These are phyloP conservation scores for Fusarium clavum DNA, from an alignment of 2,329 filamentous ascomycete genomes.

Conservation along the genomic window DNA sequence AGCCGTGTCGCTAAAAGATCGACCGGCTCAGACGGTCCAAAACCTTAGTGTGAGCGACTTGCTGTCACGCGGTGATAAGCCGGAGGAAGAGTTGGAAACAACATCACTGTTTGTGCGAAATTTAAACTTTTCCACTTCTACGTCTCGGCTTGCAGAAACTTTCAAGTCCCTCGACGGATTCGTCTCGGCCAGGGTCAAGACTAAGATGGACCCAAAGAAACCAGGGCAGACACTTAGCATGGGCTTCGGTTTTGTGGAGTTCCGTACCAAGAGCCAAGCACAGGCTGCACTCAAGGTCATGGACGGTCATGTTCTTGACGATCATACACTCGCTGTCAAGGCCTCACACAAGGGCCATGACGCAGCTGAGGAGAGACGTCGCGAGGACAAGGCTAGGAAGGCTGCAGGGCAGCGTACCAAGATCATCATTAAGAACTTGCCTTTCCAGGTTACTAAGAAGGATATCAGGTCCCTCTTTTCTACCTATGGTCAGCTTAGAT, in stretches of 20 bases:
- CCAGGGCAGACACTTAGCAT: slow-evolving; percentile 90
- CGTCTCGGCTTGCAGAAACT: slow-evolving; percentile 76
- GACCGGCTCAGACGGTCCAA: slow-evolving; percentile 57
- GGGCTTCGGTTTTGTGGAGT: slow-evolving; percentile 97
- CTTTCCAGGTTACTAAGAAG: slow-evolving; percentile 94
- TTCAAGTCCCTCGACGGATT: slow-evolving; percentile 90
- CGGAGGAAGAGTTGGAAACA: slow-evolving; percentile 69
- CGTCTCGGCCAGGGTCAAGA: slow-evolving; percentile 89
- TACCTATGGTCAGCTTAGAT: slow-evolving; percentile 90
- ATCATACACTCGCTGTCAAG: slow-evolving; percentile 85
- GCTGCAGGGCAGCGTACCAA: slow-evolving; percentile 82
- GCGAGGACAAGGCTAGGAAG: slow-evolving; percentile 87
- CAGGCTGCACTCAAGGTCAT: slow-evolving; percentile 84
- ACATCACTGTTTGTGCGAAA: slow-evolving; percentile 94
- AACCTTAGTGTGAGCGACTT: slow-evolving; percentile 78
- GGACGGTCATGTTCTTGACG: slow-evolving; percentile 89
- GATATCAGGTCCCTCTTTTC: slow-evolving; percentile 88
- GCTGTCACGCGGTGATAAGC: slow-evolving; percentile 66
- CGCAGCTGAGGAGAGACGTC: slow-evolving; percentile 85
- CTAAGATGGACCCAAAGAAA: slow-evolving; percentile 91
- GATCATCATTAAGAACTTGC: slow-evolving; percentile 97
- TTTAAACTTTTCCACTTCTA: slow-evolving; percentile 90
- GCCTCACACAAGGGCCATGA: slow-evolving; percentile 88
- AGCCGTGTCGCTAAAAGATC: slow-evolving; percentile 50
- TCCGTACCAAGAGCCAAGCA: slow-evolving; percentile 80